Conservation (phyloP, 805 yeast genomes). For the Sugiyamaella boreocaroliniensis region DNA sequence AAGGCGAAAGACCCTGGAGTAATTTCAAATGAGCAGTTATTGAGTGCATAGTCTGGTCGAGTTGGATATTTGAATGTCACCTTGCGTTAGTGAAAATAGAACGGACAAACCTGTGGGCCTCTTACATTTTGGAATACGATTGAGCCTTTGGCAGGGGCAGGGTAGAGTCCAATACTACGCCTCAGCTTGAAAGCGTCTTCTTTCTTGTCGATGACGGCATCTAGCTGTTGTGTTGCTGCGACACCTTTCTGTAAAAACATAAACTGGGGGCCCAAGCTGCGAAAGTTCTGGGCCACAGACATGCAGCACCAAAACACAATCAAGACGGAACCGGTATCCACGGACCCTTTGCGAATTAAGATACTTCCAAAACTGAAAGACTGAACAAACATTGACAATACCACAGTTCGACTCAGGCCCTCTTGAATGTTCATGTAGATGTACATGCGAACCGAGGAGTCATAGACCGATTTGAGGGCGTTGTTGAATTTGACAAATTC, state of each 20-base stretch:
- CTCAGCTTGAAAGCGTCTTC: constrained; percentile 7
- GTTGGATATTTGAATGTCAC: constrained; percentile 54
- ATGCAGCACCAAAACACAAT: constrained; percentile 82
- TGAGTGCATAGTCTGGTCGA: constrained; percentile 44
- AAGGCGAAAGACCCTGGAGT: constrained; percentile 46
- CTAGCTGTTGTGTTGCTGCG: constrained; percentile 54
- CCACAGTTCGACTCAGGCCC: constrained; percentile 49
- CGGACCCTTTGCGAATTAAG: constrained; percentile 47
- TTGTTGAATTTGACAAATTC: constrained; percentile 45
- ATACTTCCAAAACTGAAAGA: constrained; percentile 87
- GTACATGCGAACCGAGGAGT: constrained; percentile 41
- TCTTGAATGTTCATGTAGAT: constrained; percentile 46
- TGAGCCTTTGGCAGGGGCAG: constrained; percentile 31
- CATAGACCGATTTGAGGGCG: constrained; percentile 30
- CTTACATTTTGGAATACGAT: constrained; percentile 47
- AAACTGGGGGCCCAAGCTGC: constrained; percentile 49
- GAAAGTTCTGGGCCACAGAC: constrained; percentile 56
- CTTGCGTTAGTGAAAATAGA: neutral
- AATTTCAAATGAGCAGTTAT: constrained; percentile 42
- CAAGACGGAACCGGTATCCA: constrained; percentile 57
- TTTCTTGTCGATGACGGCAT: constrained; percentile 32
- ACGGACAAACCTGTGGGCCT: no score
- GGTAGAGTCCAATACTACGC: constrained; percentile 23
- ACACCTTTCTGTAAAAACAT: constrained; percentile 63
- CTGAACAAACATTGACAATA: constrained; percentile 75